Conservation (phyloP, 371 early-diverging fungal genomes). For the Rhizopus microsporus region DNA sequence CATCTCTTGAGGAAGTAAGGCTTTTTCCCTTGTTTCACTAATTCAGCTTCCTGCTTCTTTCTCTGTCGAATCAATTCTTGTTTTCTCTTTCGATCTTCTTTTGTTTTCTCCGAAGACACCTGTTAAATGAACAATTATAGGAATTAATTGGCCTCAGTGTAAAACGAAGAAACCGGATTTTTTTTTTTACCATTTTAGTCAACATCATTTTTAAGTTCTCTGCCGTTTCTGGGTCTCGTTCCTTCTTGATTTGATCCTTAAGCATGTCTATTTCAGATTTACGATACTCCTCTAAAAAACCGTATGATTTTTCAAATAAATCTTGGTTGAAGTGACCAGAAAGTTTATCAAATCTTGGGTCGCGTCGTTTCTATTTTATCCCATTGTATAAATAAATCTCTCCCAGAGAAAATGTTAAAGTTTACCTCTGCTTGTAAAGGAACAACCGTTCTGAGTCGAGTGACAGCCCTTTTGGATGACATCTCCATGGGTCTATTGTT, state of each 20-base stretch:
- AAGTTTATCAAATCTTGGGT: conserved; percentile 88
- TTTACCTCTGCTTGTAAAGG: conserved; percentile 56
- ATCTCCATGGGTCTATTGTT: conserved; percentile 71
- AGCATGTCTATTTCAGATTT: conserved; percentile 71
- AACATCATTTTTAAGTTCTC: conserved; percentile 48
- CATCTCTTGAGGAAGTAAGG: conserved; percentile 89
- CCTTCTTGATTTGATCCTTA: conserved; percentile 60
- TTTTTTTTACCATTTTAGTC: conserved; percentile 55
- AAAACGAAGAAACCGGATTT: neutral
- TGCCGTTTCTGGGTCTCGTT: conserved; percentile 58
- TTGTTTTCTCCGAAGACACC: conserved; percentile 39
- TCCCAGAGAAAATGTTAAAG: neutral
- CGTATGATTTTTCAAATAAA: conserved; percentile 83
- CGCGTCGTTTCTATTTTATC: conserved; percentile 62
- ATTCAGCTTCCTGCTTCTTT: conserved; percentile 77
- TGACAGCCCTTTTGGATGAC: conserved; percentile 79
- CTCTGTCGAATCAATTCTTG: conserved; percentile 72
- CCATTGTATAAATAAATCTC: too few relatives aligned
- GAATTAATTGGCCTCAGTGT: neutral
- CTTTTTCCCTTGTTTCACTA: conserved; percentile 82
- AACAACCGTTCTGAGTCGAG: conserved; percentile 78
- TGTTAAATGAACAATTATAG: conserved; percentile 8
- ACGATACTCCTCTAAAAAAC: conserved; percentile 77
- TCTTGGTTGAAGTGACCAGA: conserved; percentile 86
- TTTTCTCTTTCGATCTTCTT: conserved; percentile 58